Conservation (phyloP, 1,284 basidiomycete genomes). For the Fomitopsis betulina region DNA sequence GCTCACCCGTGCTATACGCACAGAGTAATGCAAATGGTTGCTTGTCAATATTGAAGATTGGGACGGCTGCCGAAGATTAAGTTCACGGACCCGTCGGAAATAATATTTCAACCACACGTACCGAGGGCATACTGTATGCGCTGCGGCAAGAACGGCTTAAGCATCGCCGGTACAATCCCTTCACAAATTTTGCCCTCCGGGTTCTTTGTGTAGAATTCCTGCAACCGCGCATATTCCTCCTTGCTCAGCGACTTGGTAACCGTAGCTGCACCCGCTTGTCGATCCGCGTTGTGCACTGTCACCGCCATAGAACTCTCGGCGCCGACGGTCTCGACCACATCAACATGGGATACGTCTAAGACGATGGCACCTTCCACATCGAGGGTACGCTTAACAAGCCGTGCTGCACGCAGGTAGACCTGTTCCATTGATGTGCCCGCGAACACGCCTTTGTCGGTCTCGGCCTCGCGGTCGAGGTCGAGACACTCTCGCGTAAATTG, state of each 20-base stretch:
- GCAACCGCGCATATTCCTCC: constrained; percentile 71
- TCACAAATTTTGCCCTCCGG: constrained; percentile 86
- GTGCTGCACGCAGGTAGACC: constrained; percentile 84
- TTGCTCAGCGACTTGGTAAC: constrained; percentile 48
- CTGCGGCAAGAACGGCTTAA: constrained; percentile 75
- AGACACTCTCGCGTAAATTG: constrained; percentile 93
- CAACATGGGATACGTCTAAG: constrained; percentile 89
- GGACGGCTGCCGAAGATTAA: constrained; percentile 54
- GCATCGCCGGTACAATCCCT: constrained; percentile 72
- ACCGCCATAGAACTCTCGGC: constrained; percentile 65
- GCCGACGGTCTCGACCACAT: constrained; percentile 75
- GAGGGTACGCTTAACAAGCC: constrained; percentile 83
- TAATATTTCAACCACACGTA: constrained; percentile 32
- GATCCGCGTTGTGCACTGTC: constrained; percentile 47
- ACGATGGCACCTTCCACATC: constrained; percentile 91
- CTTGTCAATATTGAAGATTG: constrained; percentile 92
- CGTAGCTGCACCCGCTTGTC: constrained; percentile 35
- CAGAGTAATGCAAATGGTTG: constrained; percentile 90
- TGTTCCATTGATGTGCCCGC: constrained; percentile 67
- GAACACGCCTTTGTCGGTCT: constrained; percentile 25
- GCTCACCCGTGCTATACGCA: constrained; percentile 82
- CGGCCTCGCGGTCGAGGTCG: constrained; percentile 75
- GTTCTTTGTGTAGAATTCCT: constrained; percentile 70
- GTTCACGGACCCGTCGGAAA: neutral
- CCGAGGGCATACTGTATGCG: constrained; percentile 83